Evolutionary conservation across 2,329 filamentous ascomycete species (phyloP).

Genomic region (Cryphonectria naterciae): DNA sequence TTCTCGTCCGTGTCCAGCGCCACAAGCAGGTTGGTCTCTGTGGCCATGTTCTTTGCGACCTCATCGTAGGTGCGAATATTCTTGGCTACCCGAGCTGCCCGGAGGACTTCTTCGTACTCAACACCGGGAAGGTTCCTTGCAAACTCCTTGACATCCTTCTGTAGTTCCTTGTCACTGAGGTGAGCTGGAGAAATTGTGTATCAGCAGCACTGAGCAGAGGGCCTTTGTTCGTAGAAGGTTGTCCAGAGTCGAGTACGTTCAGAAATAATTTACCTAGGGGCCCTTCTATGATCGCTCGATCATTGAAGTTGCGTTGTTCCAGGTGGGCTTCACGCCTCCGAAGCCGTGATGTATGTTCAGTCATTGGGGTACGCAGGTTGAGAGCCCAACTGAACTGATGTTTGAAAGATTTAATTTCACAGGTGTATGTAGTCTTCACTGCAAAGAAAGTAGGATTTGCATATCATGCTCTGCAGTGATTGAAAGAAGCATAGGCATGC

Average conservation of each 20-base stretch:
- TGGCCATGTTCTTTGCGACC: slow-evolving; percentile 38
- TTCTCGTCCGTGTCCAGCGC: slow-evolving; percentile 42
- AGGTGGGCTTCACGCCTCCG: slow-evolving; percentile 8
- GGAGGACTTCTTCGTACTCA: slow-evolving; percentile 37
- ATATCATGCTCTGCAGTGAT: neutral
- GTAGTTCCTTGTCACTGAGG: slow-evolving; percentile 43
- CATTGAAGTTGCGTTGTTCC: slow-evolving; percentile 22
- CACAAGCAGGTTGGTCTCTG: slow-evolving; percentile 37
- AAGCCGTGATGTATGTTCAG: neutral
- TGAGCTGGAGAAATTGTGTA: slow-evolving; percentile 39
- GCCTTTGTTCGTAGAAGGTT: neutral
- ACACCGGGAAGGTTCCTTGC: slow-evolving; percentile 38
- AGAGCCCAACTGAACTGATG: neutral
- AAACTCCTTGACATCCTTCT: slow-evolving; percentile 42
- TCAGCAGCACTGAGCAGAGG: neutral
- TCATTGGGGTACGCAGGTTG: neutral
- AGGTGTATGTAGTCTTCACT: neutral
- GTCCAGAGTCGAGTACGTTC: neutral
- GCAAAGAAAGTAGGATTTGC: neutral
- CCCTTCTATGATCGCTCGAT: slow-evolving; percentile 21
- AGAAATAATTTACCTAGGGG: slow-evolving; percentile 19
- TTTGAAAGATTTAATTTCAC: neutral
- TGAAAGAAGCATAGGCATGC: neutral
- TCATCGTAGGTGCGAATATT: slow-evolving; percentile 45
- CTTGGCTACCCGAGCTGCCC: slow-evolving; percentile 47